phyloP scores from a whole-genome alignment of 208 protist genomes.

The Leishmania arabica region DNA sequence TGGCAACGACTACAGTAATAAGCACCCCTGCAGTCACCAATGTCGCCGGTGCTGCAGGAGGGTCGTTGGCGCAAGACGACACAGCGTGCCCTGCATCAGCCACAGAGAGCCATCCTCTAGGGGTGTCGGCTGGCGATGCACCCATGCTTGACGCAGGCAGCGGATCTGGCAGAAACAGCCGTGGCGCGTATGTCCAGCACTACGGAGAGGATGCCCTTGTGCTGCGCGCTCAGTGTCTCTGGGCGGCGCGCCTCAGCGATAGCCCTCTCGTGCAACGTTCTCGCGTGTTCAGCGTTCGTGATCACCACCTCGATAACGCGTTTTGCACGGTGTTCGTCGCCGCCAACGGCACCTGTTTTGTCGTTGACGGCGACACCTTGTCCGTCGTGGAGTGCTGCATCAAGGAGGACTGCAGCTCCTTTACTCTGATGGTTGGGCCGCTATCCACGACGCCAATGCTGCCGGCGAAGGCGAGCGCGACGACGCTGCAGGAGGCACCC shows the following conservation, averaged over 20 bases:
- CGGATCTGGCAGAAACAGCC: not conserved
- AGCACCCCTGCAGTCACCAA: not conserved
- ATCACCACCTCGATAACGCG: constrained; percentile 28
- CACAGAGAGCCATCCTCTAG: not conserved
- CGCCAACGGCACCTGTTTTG: constrained; percentile 66
- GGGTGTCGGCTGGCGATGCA: not conserved
- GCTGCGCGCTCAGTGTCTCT: constrained; percentile 48
- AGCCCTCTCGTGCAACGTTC: constrained; percentile 64
- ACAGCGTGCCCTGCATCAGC: not conserved
- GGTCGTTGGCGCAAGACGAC: not conserved
- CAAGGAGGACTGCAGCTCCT: constrained; percentile 72
- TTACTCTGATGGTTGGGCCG: constrained; percentile 58
- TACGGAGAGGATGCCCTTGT: constrained; percentile 22
- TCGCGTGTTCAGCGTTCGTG: constrained; percentile 47
- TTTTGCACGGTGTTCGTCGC: constrained; percentile 71
- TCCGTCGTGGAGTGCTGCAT: constrained; percentile 62
- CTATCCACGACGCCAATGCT: constrained; percentile 25
- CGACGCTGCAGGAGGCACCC: not conserved
- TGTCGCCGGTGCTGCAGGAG: not conserved
- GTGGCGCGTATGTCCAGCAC: not conserved
- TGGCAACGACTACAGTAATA: not conserved
- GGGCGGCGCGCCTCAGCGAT: constrained; percentile 39
- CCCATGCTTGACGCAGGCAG: not conserved
- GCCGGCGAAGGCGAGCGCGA: not conserved
- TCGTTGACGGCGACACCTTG: constrained; percentile 45